Base-by-base conservation (phyloP, 257 asterid species). In the Jacaranda copaia region DNA sequence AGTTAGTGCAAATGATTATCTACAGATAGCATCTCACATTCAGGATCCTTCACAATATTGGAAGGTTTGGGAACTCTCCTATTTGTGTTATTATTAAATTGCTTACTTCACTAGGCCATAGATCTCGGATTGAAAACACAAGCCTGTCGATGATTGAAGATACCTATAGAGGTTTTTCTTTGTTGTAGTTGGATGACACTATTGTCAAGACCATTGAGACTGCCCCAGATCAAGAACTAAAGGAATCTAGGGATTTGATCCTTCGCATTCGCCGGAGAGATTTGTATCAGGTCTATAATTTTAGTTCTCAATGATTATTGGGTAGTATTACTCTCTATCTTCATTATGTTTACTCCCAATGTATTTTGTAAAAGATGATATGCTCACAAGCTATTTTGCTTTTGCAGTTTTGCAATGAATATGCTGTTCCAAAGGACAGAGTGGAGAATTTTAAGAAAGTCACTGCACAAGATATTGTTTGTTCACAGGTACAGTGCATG, bases 181-280 rank as follows among this genome's bases (percentile, higher is more conserved):
- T 68, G 46, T 70, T 82, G 75, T 82, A 95, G 99, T 85, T 95
- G 74, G 99, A 95, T 81, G 98, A 95, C 82, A 86, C 94, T 14
- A 89, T 95, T 61, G 76, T 95, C 74, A 93, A 91, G 91, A 87
- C 92, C 51, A 95, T 95, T 18, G 98, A 95, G 91, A 95, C 97
- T 73, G 90, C 92, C 80, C 93, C 97, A 56, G 81, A 84, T 68
- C 79, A 76, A 68, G 94, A 95, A 78, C 86, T 95, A 46, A 89
- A 82, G 87, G 96, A 88, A 84, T 71, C 99, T 63, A 89, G 96
- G 86, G 96, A 93, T 70, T 87, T 93, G 87, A 88, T 95, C 83
- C 87, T 90, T 55, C 97, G 98, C 66, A 85, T 95, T 74, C 96
- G 93, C 67, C 84, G 99, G 40, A 88, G 98, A 83, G 90, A 93